Conservation (phyloP, 106 monocot species). For the Amphibolis antarctica region DNA sequence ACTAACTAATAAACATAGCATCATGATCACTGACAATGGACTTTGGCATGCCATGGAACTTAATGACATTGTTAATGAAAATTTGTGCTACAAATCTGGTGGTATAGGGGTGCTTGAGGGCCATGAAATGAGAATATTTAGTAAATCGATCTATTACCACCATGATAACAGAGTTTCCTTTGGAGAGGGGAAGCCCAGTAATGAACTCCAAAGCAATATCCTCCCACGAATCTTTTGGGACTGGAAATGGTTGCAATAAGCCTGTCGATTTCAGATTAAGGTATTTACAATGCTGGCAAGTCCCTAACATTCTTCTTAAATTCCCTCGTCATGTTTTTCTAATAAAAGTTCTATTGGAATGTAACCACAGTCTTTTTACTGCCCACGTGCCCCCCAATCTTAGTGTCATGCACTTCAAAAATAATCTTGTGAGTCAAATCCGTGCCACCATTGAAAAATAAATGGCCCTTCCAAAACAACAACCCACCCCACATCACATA, state of each 20-base stretch:
- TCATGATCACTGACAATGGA: too few relatives aligned
- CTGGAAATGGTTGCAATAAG: not conserved
- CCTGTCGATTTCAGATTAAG: not conserved
- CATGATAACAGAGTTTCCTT: not conserved
- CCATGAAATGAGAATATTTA: not conserved
- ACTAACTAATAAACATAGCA: not conserved
- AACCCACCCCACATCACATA: not conserved
- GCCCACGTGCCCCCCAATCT: too few relatives aligned
- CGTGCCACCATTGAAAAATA: too few relatives aligned
- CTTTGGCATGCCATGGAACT: too few relatives aligned
- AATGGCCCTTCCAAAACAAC: not conserved
- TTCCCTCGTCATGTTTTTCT: not conserved
- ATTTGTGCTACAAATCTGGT: too few relatives aligned
- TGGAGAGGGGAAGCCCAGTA: not conserved
- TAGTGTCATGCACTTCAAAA: too few relatives aligned
- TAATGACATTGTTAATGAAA: too few relatives aligned
- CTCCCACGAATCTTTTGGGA: not conserved
- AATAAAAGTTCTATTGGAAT: too few relatives aligned
- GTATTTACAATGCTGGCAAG: not conserved
- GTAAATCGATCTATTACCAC: not conserved
- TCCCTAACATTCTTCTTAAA: not conserved
- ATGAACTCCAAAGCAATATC: conserved; percentile 4
- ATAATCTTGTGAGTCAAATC: too few relatives aligned
- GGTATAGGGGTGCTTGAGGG: too few relatives aligned
- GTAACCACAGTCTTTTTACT: too few relatives aligned